Conservation (phyloP, 306 rosid species). For the Fragaria ananassa region DNA sequence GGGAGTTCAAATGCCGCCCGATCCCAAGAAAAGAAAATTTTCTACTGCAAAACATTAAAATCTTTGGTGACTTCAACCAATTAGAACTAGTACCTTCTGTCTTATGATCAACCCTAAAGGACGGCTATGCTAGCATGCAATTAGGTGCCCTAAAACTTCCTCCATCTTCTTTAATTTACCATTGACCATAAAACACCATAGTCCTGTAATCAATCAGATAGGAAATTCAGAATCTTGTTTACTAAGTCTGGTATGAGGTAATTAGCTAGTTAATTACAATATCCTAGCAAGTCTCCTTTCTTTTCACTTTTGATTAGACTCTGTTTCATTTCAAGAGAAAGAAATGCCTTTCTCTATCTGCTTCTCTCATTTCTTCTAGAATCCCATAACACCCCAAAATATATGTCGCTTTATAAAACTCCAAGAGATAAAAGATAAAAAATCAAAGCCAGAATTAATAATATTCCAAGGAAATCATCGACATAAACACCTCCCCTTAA, state of each 20-base stretch:
- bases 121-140: background rate
- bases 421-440: background rate
- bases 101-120: background rate
- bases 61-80: background rate
- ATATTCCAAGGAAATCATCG: constrained; percentile 15
- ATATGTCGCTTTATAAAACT: constrained; percentile 13
- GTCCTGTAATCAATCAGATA: background rate
- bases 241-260: background rate
- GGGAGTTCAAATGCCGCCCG: background rate
- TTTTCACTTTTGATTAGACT: background rate
- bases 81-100: background rate
- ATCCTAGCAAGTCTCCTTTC: background rate
- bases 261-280: background rate
- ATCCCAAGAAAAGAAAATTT: background rate
- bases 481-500: background rate
- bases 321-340: background rate
- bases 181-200: background rate
- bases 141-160: background rate
- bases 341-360: constrained; percentile 6
- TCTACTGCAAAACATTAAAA: background rate
- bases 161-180: background rate
- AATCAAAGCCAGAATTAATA: background rate
- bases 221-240: background rate
- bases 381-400: background rate
- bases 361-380: constrained; percentile 2